These are phyloP conservation scores for Nitzschia putrida DNA, from an alignment of 108 stramenopile genomes.

Conservation along the genomic window DNA sequence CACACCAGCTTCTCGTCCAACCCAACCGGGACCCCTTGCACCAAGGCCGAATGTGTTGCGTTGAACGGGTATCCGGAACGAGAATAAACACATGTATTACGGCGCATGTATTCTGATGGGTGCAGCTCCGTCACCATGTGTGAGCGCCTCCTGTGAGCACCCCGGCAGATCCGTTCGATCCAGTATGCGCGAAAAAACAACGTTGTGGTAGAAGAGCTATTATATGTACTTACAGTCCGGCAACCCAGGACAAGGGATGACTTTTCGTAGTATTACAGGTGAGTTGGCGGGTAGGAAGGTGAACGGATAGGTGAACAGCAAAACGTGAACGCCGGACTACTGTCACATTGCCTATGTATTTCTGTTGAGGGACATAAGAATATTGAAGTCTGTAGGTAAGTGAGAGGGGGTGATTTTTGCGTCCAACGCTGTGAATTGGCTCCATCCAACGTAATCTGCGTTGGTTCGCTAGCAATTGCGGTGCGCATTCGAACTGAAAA, in stretches of 20 bases:
- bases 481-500: constrained; percentile 3
- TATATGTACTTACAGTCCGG: no score
- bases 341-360: not conserved
- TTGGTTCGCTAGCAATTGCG: not conserved
- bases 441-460: constrained; percentile 4
- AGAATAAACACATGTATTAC: not conserved
- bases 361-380: not conserved
- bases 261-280: not conserved
- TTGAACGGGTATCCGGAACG: not conserved
- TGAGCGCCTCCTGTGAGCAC: not conserved
- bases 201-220: no score
- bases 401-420: not conserved
- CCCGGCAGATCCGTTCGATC: no score
- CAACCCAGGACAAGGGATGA: not conserved
- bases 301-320: constrained; percentile 1
- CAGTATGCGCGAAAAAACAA: no score
- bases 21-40: not conserved
- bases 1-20: not conserved
- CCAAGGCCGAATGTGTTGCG: not conserved
- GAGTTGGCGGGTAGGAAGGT: not conserved
- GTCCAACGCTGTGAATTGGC: constrained; percentile 5
- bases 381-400: not conserved
- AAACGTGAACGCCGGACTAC: not conserved
- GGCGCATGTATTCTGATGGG: not conserved
- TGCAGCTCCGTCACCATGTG: not conserved